Evolutionary conservation across 768 basidiomycete species (phyloP).

Genomic region (Lactarius evosmus): DNA sequence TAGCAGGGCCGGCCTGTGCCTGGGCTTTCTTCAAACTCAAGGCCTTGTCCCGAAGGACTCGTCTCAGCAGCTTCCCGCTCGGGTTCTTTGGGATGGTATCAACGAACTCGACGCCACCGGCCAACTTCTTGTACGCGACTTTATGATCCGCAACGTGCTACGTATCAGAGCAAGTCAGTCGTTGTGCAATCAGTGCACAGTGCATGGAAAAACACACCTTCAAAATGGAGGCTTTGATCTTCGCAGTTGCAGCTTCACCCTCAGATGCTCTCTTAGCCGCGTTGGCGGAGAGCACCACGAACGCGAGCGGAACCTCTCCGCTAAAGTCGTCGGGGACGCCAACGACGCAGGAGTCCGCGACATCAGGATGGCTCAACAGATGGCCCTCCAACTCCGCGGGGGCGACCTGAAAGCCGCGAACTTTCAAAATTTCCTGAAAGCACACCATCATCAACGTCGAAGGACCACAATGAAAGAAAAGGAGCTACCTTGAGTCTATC

Average conservation of each 20-base stretch:
- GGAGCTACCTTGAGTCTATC: constrained; percentile 54
- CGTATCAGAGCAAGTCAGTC: background rate
- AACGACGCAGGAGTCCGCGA: constrained; percentile 61
- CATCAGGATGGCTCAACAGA: constrained; percentile 56
- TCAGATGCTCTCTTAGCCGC: constrained; percentile 12
- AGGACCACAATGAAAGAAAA: background rate
- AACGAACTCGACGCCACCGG: constrained; percentile 40
- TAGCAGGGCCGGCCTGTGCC: constrained; percentile 3
- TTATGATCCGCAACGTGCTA: constrained; percentile 36
- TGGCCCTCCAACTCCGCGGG: constrained; percentile 72
- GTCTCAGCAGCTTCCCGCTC: constrained; percentile 35
- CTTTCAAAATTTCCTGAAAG: constrained; percentile 61
- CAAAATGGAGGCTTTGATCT: constrained; percentile 22
- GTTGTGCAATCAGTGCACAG: background rate
- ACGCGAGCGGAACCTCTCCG: constrained; percentile 71
- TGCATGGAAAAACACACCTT: constrained; percentile 10
- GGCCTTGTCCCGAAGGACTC: constrained; percentile 32
- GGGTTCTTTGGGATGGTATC: constrained; percentile 37
- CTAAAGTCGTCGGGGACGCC: constrained; percentile 65
- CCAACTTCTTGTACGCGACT: constrained; percentile 38
- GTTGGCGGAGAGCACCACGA: constrained; percentile 48
- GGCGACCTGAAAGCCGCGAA: constrained; percentile 69
- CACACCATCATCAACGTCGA: constrained; percentile 29
- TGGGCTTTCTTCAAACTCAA: constrained; percentile 13
- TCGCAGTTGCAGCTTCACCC: constrained; percentile 3